Conservation (phyloP, 2,329 filamentous ascomycete genomes). For the Calonectria henricotiae region DNA sequence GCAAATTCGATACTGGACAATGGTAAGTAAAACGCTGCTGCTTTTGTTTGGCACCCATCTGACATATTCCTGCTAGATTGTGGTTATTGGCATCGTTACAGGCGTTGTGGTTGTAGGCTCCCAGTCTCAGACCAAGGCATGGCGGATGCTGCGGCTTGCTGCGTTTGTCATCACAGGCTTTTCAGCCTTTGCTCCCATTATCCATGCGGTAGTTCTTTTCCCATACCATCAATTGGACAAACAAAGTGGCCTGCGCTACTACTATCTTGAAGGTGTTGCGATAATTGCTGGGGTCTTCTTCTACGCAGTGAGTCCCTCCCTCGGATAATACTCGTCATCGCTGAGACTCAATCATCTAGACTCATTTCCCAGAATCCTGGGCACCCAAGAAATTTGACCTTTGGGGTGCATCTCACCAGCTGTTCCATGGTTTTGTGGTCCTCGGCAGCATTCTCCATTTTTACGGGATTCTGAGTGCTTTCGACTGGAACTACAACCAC, state of each 20-base stretch:
- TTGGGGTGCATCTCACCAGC: conserved; percentile 62
- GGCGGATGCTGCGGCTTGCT: conserved; percentile 51
- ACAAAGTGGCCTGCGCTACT: conserved; percentile 55
- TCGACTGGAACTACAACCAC: conserved; percentile 37
- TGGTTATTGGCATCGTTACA: conserved; percentile 31
- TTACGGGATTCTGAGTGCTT: conserved; percentile 46
- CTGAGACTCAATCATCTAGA: conserved; percentile 15
- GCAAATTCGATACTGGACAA: conserved; percentile 52
- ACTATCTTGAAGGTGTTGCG: conserved; percentile 27
- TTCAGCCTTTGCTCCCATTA: conserved; percentile 58
- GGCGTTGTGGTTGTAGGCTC: conserved; percentile 52
- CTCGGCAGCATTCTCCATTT: conserved; percentile 46
- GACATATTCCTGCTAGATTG: conserved; percentile 40
- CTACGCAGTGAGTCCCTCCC: conserved; percentile 58
- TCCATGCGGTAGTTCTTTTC: conserved; percentile 56
- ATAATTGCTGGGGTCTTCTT: conserved; percentile 54
- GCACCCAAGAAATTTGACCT: conserved; percentile 63
- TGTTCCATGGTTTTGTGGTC: conserved; percentile 59
- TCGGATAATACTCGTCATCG: not conserved
- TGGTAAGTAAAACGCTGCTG: conserved; percentile 38
- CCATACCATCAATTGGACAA: conserved; percentile 51
- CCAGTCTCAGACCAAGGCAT: conserved; percentile 49
- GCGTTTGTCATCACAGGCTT: conserved; percentile 58
- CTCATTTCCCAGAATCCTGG: conserved; percentile 57
- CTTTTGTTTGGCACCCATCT: conserved; percentile 26